Evolutionary conservation across 1,284 basidiomycete genomes (phyloP), one percentile per base, ranked within the genome.

Genomic region (Coriolopsis trogii): DNA sequence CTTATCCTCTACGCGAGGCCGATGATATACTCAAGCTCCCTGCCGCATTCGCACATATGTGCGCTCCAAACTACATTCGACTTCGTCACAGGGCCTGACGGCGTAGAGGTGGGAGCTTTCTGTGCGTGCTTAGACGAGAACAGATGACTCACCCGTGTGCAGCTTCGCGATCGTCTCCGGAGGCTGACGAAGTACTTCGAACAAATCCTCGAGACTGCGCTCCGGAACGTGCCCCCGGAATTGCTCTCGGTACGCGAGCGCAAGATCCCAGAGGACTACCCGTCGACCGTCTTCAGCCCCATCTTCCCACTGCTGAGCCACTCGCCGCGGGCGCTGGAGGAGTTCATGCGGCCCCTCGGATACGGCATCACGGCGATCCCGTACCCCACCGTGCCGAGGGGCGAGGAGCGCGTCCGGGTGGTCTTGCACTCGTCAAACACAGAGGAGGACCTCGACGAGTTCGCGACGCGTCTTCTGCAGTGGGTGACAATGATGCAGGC

Each of bases 1-100:
- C 73, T 97, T n/a, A 74, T 95, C 66, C 97, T 97, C 68, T 97
- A 95, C 70, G 93, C 92, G 0, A 79, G 94, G 24, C 84, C 93
- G 1, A 74, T 97, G 43, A 90, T 95, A 44, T 96, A 91, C 71
- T 93, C 90, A 1, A 95, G 92, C 0, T 81, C 89, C 0, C 77
- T 90, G 55, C 83, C 85, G 40, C 80, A 83, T 54, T 76, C 85
- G 15, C 90, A 82, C 58, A 76, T 93, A 23, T 48, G 46, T 15
- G 48, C 48, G 28, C 41, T 60, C n/a, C 34, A 57, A 13, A 44
- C 53, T 5, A 51, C 51, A 7, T 51, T 55, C 39, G 59, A 60
- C 25, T 55, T 50, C 40, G 36, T 58, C 8, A 41, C 44, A 10
- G 43, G 59, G 12, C 48, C 47, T 4, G 51, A 46, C 1, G 53